Base-by-base conservation (phyloP, 2,329 filamentous ascomycete species). In the Diaporthe sp. region DNA sequence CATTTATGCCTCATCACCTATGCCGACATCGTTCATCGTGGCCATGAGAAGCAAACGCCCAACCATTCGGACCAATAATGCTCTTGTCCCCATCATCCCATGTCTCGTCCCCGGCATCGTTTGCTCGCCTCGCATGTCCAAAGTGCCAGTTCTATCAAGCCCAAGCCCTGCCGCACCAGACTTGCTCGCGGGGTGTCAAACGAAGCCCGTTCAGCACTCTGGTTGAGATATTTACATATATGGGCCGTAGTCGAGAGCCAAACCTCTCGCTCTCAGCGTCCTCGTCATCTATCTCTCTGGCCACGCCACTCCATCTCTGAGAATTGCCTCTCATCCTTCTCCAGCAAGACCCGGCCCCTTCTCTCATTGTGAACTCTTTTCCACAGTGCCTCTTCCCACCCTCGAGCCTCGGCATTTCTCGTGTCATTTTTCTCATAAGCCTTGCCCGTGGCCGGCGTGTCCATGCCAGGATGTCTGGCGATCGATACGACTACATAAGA, bases 121-220 rank as follows among this genome's bases (percentile, higher is more conserved):
- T 56, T 70, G 56, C 74, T 70, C 68, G 74, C 74, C 74, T 75
- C 68, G 47, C 37, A 37, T 37, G 27, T 32, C 68, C 47, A 74
- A 70, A 69, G 72, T 74, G 71, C 32, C 61, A 53, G 50, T 37
- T 63, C 56, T 74, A 35, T 74, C 44, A 70, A 58, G 39, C 66
- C 73, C 42, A 70, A 65, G 39, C 66, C 73, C 58, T 53, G 27
- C 27, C 25, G 19, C 42, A 55, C 25, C 73, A 73, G 32, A 55
- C 35, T 66, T 35, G 27, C 58, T 69, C 51, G 58, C 47, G 22
- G n/a, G 37, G 4, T 61, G 35, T 68, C 59, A 68, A 68, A 68
- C 35, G 35, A 25, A 32, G 12, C 35, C 53, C 39, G 22, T 25
- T 35, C 59, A 53, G 42, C 51, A 30, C 56, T 44, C 25, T 44